phyloP scores from a whole-genome alignment of 1,139 yeast species.

The Geotrichum siamense region DNA sequence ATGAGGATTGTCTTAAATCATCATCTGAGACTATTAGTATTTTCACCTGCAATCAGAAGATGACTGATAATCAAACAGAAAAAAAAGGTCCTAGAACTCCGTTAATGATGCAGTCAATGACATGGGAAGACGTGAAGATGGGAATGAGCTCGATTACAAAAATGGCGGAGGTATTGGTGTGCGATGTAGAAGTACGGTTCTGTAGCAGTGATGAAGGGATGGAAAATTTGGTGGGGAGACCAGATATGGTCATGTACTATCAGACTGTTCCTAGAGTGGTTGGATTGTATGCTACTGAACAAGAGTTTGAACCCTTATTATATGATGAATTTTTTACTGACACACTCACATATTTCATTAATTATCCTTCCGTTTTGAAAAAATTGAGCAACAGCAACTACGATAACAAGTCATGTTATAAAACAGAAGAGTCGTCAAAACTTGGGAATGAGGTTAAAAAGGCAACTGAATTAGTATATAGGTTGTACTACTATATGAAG shows the following conservation, averaged over 20 bases:
- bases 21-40: no score
- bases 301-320: conserved; percentile 16
- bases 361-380: background rate
- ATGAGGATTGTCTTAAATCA: no score
- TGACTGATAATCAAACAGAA: no score
- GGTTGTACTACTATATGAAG: conserved; percentile 21
- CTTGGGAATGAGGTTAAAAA: conserved; percentile 3
- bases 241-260: conserved; percentile 13
- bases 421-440: background rate
- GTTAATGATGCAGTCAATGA: conserved; percentile 7
- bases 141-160: conserved; percentile 15
- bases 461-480: conserved; percentile 18
- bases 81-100: no score
- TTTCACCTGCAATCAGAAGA: no score
- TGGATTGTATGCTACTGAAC: conserved; percentile 18
- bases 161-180: conserved; percentile 18
- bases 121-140: conserved; percentile 17
- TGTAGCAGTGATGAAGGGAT: conserved; percentile 16
- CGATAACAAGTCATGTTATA: background rate
- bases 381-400: conserved; percentile 2
- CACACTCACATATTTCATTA: conserved; percentile 1
- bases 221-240: conserved; percentile 15
- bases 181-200: conserved; percentile 17
- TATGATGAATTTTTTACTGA: conserved; percentile 12
- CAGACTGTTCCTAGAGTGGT: conserved; percentile 10